Conservation (phyloP, 768 basidiomycete species). For the Butyriboletus loyo region DNA sequence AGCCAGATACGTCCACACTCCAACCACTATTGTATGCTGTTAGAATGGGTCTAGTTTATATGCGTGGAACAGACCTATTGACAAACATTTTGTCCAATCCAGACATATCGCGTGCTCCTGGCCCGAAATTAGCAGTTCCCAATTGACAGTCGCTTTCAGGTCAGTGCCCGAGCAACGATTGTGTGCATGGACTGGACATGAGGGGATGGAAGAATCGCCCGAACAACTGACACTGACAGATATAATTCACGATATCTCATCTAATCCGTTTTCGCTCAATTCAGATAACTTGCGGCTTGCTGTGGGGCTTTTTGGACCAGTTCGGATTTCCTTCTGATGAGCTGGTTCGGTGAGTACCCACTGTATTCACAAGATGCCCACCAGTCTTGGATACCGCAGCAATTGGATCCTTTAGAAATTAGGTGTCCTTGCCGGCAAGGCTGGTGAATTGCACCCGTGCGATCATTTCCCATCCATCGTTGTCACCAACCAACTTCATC, state of each 20-base stretch:
- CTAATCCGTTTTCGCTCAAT: neutral
- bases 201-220: neutral
- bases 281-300: neutral
- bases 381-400: neutral
- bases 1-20: neutral
- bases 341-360: conserved; percentile 7
- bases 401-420: neutral
- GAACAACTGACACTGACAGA: neutral
- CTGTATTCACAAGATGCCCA: neutral
- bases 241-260: neutral
- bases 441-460: neutral
- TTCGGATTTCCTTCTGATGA: neutral
- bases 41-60: neutral
- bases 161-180: neutral
- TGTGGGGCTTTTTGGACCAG: neutral
- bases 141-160: neutral
- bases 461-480: neutral
- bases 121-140: neutral
- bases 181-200: neutral
- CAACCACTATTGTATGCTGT: neutral
- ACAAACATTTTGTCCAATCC: neutral
- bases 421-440: too few relatives aligned
- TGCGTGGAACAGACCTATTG: conserved; percentile 1
- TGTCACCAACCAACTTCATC: neutral
- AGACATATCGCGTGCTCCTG: neutral